Evolutionary conservation across 257 asterid genomes (phyloP), one percentile per base, ranked within the genome.

Genomic region (Eucommia ulmoides): DNA sequence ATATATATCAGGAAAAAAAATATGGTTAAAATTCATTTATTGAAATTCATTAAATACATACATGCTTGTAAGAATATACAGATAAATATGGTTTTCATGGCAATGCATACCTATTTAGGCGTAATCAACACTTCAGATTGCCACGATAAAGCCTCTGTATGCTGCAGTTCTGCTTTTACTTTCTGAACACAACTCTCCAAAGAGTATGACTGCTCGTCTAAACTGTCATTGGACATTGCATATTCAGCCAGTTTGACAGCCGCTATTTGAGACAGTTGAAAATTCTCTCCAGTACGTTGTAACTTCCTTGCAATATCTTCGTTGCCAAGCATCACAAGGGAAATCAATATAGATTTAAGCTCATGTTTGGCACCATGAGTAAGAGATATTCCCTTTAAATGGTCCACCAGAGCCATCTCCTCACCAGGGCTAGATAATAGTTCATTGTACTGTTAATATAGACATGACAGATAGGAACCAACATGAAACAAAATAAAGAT

Each of bases 321-420:
- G 62, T 75, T 79, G 20, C 78, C 75, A 18, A 82, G 80, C 86
- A 83, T 86, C 71, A 86, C 70, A 22, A 89, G 94, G 58, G 79
- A 65, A 26, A 67, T 64, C 60, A 89, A 56, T 63, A 82, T 53
- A 26, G 92, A 72, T 50, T 66, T 80, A 16, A 91, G 80, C 79
- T 91, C 98, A 1, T 33, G 61, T 67, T 67, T 86, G 24, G 94
- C 94, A 51, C 92, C 95, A 54, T 61, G 68, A n/a, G 74, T 41
- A 26, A 80, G 67, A 59, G 83, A 66, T 96, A 91, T 86, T 25
- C 84, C 95, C 71, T 73, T 86, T 67, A 86, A 66, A 66, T 86
- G 96, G 49, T 83, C 95, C 2, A 89, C 81, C 52, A 89, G 67
- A 57, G 86, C 94, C 83, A 74, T 61, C 74, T 91, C 98, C 71